Base-by-base conservation (phyloP, 2,329 filamentous ascomycete genomes). In the Cadophora gregata region DNA sequence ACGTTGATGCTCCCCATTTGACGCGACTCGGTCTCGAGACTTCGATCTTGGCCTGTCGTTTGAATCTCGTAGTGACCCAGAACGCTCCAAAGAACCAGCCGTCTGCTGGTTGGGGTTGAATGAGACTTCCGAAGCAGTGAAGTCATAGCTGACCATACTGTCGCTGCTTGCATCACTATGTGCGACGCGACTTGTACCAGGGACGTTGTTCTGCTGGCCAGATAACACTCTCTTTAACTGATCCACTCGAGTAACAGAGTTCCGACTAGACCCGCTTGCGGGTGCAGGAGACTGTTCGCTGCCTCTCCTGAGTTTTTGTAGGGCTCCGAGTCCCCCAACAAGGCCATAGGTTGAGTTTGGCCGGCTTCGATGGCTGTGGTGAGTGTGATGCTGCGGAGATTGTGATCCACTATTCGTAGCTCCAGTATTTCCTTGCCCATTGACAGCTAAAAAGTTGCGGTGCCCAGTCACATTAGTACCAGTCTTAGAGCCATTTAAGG, bases 401-500 rank as follows among this genome's bases (percentile, higher is more conserved):
- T 74, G 67, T 65, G 72, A 78, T 64, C 73, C 79, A 64, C 79
- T 79, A 48, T 74, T 78, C 27, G 65, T 79, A 73, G 70, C 70
- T 33, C 79, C 77, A 60, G 81, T 78, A 25, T 78, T 79, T 66
- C 79, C 79, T 53, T 78, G 82, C 64, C 85, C 81, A 71, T 85
- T 88, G 45, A 89, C 82, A n/a, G 85, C 84, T 47, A 91, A 82
- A 67, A 86, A 85, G 69, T 85, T 85, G 58, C 80, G 82, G 72
- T 74, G 75, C 77, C 82, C 63, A 53, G 74, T 72, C 29, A 63
- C 66, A 62, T 82, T 84, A 12, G 87, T 91, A 50, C 86, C 90
- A 1, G 86, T 84, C 69, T 87, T 88, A 2, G 93, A 96, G 25
- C 93, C 93, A 63, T 83, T 91, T 63, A 96, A 81, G 4, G 93